Evolutionary conservation across 1,284 basidiomycete genomes (phyloP).

Genomic region (Microbotryomycetes sp.): DNA sequence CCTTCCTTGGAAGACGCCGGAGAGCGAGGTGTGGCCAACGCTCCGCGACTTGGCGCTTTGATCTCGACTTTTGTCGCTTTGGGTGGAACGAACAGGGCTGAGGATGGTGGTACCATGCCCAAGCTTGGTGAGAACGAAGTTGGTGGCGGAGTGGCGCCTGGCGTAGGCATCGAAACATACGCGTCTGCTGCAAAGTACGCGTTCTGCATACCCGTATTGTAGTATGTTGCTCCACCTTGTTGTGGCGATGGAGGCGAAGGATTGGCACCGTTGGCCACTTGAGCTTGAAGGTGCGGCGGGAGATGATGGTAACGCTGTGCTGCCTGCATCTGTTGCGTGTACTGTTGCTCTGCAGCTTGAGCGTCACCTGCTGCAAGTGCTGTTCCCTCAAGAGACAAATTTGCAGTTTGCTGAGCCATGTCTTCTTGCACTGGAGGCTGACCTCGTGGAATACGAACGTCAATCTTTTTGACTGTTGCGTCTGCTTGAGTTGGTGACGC

Average conservation of each 20-base stretch:
- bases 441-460: neutral
- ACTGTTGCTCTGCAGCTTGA: neutral
- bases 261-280: neutral
- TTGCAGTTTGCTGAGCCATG: neutral
- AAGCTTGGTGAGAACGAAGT: neutral
- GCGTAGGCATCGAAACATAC: constrained; percentile 14
- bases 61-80: constrained; percentile 22
- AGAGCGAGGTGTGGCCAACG: neutral
- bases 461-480: neutral
- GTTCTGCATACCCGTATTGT: neutral
- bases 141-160: constrained; percentile 18
- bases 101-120: constrained; percentile 5
- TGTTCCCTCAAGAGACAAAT: neutral
- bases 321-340: neutral
- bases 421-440: neutral
- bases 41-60: constrained; percentile 18
- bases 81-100: constrained; percentile 29
- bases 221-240: neutral
- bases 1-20: neutral
- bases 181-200: constrained; percentile 18
- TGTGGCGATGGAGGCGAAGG: neutral
- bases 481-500: neutral
- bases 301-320: constrained; percentile 15
- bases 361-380: constrained; percentile 1
- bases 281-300: constrained; percentile 19